A percentile compares a stretch with the other conserved stretches of the same genome.
phyloP scores from a whole-genome alignment of 257 asterid species.

The Voacanga thouarsii region DNA sequence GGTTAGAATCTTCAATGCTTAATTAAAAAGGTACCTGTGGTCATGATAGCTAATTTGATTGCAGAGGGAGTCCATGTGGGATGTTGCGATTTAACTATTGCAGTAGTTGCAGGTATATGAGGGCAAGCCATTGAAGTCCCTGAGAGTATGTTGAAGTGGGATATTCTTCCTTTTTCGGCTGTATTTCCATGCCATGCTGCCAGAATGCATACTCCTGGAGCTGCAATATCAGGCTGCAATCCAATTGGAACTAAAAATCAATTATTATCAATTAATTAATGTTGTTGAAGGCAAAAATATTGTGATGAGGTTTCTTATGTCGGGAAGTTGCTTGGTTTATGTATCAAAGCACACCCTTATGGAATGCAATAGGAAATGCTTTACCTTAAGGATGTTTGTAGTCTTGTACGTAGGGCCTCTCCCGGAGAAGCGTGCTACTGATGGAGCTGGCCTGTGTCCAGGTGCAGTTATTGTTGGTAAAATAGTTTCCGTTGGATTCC shows the following conservation, averaged over 20 bases:
- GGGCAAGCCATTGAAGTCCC: constrained; percentile 37
- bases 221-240: constrained; percentile 28
- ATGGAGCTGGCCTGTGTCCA: constrained; percentile 54
- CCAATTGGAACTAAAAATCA: constrained; percentile 35
- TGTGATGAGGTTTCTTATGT: too few relatives aligned
- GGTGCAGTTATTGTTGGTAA: constrained; percentile 42
- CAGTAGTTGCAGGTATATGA: too few relatives aligned
- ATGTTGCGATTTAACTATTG: constrained; percentile 9
- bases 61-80: constrained; percentile 55
- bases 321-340: too few relatives aligned
- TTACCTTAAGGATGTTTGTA: constrained; percentile 67
- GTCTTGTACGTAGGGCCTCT: constrained; percentile 67
- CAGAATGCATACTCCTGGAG: constrained; percentile 74
- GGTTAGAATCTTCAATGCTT: too few relatives aligned
- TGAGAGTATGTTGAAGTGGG: constrained; percentile 52
- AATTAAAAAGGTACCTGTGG: constrained; percentile 39
- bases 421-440: constrained; percentile 65
- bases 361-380: too few relatives aligned
- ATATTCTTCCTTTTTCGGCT: constrained; percentile 40
- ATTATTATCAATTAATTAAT: constrained; percentile 8
- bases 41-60: constrained; percentile 70
- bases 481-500: constrained; percentile 61
- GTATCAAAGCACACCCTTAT: background rate
- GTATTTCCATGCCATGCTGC: constrained; percentile 38
- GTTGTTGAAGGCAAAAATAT: too few relatives aligned